Percentiles rank a stretch among this genome's conserved stretches.
Conservation (phyloP, 768 basidiomycete genomes). For the Hygrophoropsis aurantiaca region DNA sequence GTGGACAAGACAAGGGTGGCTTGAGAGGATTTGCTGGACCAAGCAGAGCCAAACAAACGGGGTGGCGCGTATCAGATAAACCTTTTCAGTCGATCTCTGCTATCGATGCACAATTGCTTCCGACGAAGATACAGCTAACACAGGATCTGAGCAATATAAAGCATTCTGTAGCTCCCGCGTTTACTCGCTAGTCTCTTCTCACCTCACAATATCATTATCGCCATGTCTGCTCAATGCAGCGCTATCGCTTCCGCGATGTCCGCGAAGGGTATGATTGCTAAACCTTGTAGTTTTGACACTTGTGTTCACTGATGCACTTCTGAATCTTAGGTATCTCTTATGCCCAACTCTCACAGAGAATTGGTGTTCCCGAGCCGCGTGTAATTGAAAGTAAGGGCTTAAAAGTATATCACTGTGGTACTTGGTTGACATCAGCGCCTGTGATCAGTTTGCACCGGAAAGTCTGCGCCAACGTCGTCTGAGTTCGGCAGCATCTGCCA, state of each 20-base stretch:
- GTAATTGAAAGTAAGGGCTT: slow-evolving; percentile 51
- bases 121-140: too few species aligned
- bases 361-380: slow-evolving; percentile 43
- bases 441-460: slow-evolving; percentile 48
- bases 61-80: not conserved
- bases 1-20: slow-evolving; percentile 8
- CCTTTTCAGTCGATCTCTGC: too few species aligned
- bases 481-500: slow-evolving; percentile 52
- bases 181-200: too few species aligned
- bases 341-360: slow-evolving; percentile 44
- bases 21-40: not conserved
- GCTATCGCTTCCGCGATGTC: slow-evolving; percentile 55
- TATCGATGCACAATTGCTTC: too few species aligned
- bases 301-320: too few species aligned
- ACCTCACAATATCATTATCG: slow-evolving; percentile 32
- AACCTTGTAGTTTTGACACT: too few species aligned
- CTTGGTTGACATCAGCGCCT: not conserved
- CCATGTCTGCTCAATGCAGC: slow-evolving; percentile 55
- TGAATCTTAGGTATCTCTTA: slow-evolving; percentile 52
- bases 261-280: slow-evolving; percentile 48
- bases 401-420: not conserved
- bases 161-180: too few species aligned
- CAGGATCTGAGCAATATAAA: too few species aligned
- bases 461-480: slow-evolving; percentile 36
- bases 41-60: slow-evolving; percentile 3